Percentiles rank a stretch among this genome's conserved stretches.
These are phyloP conservation scores for Phytophthora uliginosa DNA, from an alignment of 352 stramenopile genomes.

Conservation along the genomic window DNA sequence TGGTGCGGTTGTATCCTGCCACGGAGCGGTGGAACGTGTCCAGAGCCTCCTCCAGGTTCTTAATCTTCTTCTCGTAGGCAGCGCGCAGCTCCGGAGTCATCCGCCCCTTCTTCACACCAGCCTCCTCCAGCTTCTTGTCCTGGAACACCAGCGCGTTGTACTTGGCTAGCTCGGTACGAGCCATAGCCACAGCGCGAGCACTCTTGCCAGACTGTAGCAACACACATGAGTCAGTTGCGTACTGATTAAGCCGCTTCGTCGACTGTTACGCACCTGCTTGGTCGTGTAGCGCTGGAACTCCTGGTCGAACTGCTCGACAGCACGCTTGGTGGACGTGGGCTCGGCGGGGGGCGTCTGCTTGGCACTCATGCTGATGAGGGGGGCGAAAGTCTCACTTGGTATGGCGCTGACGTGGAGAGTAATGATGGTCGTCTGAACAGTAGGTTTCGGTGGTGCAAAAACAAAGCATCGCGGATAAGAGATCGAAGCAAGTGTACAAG, in stretches of 20 bases:
- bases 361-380: slow-evolving; percentile 30
- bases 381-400: slow-evolving; percentile 19
- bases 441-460: slow-evolving; percentile 31
- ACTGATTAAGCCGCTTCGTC: background rate
- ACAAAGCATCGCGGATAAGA: slow-evolving; percentile 29
- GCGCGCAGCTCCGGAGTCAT: slow-evolving; percentile 62
- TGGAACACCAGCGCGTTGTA: slow-evolving; percentile 83
- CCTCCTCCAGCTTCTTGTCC: slow-evolving; percentile 88
- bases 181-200: slow-evolving; percentile 79
- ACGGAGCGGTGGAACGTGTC: slow-evolving; percentile 84
- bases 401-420: slow-evolving; percentile 10
- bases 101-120: slow-evolving; percentile 70
- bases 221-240: background rate
- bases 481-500: slow-evolving; percentile 3
- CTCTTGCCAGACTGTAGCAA: slow-evolving; percentile 61
- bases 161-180: slow-evolving; percentile 84
- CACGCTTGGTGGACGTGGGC: slow-evolving; percentile 43
- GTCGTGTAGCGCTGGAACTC: slow-evolving; percentile 91
- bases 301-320: slow-evolving; percentile 85
- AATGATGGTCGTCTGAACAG: slow-evolving; percentile 6
- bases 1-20: slow-evolving; percentile 84
- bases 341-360: slow-evolving; percentile 24
- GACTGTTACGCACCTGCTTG: slow-evolving; percentile 61
- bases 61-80: slow-evolving; percentile 81
- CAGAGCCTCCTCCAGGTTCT: slow-evolving; percentile 73